Evolutionary conservation across 2,329 filamentous ascomycete genomes (phyloP).

Genomic region (Aspergillus tanneri): DNA sequence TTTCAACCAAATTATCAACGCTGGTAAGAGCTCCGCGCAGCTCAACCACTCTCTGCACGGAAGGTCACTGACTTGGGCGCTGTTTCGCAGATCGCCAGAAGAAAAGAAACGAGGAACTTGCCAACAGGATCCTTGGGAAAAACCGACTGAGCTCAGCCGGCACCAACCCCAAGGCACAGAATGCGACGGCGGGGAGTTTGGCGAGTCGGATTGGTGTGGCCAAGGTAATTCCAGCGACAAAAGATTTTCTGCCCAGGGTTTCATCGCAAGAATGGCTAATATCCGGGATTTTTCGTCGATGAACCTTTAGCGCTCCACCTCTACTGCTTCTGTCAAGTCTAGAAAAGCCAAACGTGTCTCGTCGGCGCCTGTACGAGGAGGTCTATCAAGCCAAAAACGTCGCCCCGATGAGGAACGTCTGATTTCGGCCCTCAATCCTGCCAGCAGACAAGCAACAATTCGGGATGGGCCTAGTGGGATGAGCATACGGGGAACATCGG

Average conservation of each 20-base stretch:
- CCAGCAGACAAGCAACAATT: slow-evolving; percentile 32
- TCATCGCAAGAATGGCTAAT: slow-evolving; percentile 6
- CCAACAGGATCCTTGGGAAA: slow-evolving; percentile 59
- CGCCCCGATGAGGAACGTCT: slow-evolving; percentile 37
- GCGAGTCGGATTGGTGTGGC: slow-evolving; percentile 60
- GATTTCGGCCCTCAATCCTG: slow-evolving; percentile 30
- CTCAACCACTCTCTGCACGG: not conserved
- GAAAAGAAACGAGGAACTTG: slow-evolving; percentile 57
- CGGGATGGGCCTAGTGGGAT: slow-evolving; percentile 42
- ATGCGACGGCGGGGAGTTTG: slow-evolving; percentile 49
- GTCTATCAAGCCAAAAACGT: slow-evolving; percentile 28
- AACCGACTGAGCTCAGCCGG: slow-evolving; percentile 51
- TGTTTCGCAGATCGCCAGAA: slow-evolving; percentile 50
- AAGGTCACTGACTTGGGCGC: not conserved
- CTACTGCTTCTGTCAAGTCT: slow-evolving; percentile 36
- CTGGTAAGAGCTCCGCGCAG: slow-evolving; percentile 40
- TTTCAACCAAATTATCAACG: slow-evolving; percentile 54
- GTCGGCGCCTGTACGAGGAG: slow-evolving; percentile 18
- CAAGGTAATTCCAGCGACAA: slow-evolving; percentile 47
- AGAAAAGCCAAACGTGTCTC: slow-evolving; percentile 40
- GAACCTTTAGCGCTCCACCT: slow-evolving; percentile 39
- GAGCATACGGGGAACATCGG: slow-evolving; percentile 56
- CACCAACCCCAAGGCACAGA: slow-evolving; percentile 41
- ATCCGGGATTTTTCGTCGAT: not conserved
- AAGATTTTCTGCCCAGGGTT: not conserved